Evolutionary conservation across 495 filamentous ascomycete species (phyloP).

Genomic region (Penicillium robsamsonii): DNA sequence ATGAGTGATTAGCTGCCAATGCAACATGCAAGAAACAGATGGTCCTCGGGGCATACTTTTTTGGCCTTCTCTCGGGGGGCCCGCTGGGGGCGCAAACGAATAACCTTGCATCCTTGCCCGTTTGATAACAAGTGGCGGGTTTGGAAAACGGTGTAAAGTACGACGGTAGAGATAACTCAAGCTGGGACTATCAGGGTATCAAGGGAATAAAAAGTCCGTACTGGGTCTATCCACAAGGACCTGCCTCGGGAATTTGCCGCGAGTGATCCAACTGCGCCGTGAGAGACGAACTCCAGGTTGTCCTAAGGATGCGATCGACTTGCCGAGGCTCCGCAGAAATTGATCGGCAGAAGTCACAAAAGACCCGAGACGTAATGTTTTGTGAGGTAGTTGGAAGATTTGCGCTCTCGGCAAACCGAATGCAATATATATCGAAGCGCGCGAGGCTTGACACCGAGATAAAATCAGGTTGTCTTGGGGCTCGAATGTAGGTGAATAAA

Average conservation of each 20-base stretch:
- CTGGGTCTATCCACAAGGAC: slow-evolving; percentile 16
- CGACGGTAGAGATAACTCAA: not conserved
- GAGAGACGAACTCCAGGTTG: not conserved
- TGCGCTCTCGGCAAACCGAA: not conserved
- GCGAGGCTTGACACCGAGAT: not conserved
- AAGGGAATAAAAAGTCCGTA: not conserved
- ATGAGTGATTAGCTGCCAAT: not conserved
- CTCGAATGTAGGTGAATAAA: not conserved
- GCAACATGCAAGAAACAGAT: not conserved
- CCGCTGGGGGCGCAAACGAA: slow-evolving; percentile 47
- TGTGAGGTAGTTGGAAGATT: not conserved
- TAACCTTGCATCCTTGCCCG: slow-evolving; percentile 41
- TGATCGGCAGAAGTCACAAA: not conserved
- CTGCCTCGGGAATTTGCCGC: slow-evolving; percentile 9
- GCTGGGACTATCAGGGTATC: slow-evolving; percentile 6
- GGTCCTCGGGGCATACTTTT: slow-evolving; percentile 34
- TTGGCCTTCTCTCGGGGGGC: slow-evolving; percentile 45
- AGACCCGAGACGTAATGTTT: not conserved
- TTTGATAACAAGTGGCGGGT: not conserved
- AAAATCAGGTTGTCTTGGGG: not conserved
- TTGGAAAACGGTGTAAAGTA: not conserved
- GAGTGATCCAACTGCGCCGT: not conserved
- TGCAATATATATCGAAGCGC: not conserved
- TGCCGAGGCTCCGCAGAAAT: slow-evolving; percentile 1
- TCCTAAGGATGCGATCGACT: not conserved